phyloP scores from a whole-genome alignment of 169 alveolate genomes.

The Eimeria tenella region DNA sequence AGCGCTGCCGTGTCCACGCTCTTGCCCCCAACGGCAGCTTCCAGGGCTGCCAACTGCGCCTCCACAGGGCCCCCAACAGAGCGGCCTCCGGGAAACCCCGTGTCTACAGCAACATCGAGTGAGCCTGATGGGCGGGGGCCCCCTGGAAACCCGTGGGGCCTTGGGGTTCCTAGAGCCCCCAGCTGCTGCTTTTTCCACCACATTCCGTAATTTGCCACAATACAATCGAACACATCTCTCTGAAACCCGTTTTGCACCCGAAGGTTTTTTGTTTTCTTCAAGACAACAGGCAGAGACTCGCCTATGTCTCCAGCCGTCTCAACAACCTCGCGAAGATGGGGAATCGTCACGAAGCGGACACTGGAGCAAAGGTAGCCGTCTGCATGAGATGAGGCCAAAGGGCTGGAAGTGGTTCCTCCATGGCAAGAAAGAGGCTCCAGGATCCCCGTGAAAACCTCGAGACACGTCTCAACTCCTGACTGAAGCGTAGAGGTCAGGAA shows the following conservation, averaged over 20 bases:
- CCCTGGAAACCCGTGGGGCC: neutral
- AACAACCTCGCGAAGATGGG: constrained; percentile 31
- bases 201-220: neutral
- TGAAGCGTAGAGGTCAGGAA: constrained; percentile 25
- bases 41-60: neutral
- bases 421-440: constrained; percentile 25
- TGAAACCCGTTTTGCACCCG: constrained; percentile 29
- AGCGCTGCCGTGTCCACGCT: neutral
- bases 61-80: neutral
- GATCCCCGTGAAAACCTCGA: neutral
- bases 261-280: constrained; percentile 11
- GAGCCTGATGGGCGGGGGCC: neutral
- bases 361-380: constrained; percentile 35
- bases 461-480: constrained; percentile 37
- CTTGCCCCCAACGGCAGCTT: neutral
- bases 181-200: constrained; percentile 18
- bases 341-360: constrained; percentile 3
- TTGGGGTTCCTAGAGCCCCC: neutral
- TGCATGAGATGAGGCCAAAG: neutral
- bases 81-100: neutral
- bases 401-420: too few relatives aligned
- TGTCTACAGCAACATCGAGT: neutral
- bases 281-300: constrained; percentile 3
- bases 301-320: constrained; percentile 48
- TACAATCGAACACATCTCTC: constrained; percentile 25